Evolutionary conservation across 2,329 filamentous ascomycete species (phyloP).

Genomic region (Diaporthe eres): DNA sequence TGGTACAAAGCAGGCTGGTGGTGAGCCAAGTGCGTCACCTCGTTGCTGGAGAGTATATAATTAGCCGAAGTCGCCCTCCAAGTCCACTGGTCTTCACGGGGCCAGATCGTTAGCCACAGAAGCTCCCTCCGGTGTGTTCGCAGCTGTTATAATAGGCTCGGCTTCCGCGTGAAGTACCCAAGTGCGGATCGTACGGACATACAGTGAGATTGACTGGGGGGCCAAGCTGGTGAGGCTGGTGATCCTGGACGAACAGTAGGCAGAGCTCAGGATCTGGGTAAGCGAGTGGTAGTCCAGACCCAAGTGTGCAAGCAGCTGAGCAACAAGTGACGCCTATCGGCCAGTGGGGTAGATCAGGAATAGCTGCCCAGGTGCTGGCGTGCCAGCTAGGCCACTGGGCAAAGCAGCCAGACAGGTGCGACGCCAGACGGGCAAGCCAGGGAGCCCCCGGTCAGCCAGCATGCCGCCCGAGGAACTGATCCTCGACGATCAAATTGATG

Average conservation of each 20-base stretch:
- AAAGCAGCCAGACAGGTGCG: background rate
- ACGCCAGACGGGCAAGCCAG: conserved; percentile 18
- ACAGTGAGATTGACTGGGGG: conserved; percentile 11
- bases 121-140: background rate
- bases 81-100: conserved; percentile 13
- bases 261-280: conserved; percentile 30
- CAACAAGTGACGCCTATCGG: conserved; percentile 23
- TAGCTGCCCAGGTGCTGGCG: background rate
- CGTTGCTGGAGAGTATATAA: conserved; percentile 9
- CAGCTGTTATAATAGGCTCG: background rate
- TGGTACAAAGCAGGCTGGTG: background rate
- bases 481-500: conserved; percentile 25
- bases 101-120: conserved; percentile 3
- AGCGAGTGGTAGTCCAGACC: conserved; percentile 25
- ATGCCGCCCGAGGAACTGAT: conserved; percentile 24
- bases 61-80: conserved; percentile 26
- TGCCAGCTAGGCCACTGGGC: background rate
- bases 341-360: conserved; percentile 29
- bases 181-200: conserved; percentile 2
- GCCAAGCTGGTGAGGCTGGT: conserved; percentile 23
- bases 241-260: background rate
- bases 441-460: conserved; percentile 27
- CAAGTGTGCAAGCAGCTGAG: conserved; percentile 23
- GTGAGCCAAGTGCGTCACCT: conserved; percentile 25
- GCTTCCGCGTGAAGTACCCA: background rate